A percentile compares a stretch with the other conserved stretches of the same genome.
Evolutionary conservation across 768 basidiomycete species (phyloP).

Genomic region (Tulasnella sp.): DNA sequence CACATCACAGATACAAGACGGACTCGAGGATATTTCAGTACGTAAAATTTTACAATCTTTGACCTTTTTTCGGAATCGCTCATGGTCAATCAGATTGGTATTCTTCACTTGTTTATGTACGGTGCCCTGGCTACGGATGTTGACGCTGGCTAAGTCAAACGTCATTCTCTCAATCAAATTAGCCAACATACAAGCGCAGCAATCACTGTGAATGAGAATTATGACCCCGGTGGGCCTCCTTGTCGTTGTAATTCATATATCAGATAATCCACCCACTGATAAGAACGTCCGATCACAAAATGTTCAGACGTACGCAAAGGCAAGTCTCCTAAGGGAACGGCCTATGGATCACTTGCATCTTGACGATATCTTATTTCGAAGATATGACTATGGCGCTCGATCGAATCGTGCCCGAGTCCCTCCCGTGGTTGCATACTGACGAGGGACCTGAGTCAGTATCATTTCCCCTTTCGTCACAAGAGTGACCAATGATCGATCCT

Average conservation of each 20-base stretch:
- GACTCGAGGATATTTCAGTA: slow-evolving; percentile 58
- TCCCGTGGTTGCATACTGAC: slow-evolving; percentile 78
- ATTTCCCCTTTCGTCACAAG: not conserved
- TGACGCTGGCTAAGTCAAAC: not conserved
- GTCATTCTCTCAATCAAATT: slow-evolving; percentile 15
- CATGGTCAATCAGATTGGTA: slow-evolving; percentile 52
- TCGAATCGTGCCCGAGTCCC: slow-evolving; percentile 70
- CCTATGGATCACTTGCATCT: not conserved
- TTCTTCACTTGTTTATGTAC: slow-evolving; percentile 83
- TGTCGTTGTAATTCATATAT: not conserved
- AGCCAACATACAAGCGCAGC: slow-evolving; percentile 72
- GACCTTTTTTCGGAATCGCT: not conserved
- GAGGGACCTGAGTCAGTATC: slow-evolving; percentile 79
- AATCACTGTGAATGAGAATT: slow-evolving; percentile 84
- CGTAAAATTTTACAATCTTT: slow-evolving; percentile 13
- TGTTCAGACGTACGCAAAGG: slow-evolving; percentile 23
- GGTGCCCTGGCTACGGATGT: not conserved
- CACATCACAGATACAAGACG: slow-evolving; percentile 50
- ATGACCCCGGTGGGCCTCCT: slow-evolving; percentile 47
- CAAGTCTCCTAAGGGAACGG: not conserved
- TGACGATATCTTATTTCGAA: slow-evolving; percentile 23
- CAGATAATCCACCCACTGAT: not conserved
- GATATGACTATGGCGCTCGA: slow-evolving; percentile 97
- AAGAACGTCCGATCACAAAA: not conserved
- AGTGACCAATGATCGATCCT: not conserved